phyloP scores from a whole-genome alignment of 768 basidiomycete species.

The Leccinum olivaceopallidum region DNA sequence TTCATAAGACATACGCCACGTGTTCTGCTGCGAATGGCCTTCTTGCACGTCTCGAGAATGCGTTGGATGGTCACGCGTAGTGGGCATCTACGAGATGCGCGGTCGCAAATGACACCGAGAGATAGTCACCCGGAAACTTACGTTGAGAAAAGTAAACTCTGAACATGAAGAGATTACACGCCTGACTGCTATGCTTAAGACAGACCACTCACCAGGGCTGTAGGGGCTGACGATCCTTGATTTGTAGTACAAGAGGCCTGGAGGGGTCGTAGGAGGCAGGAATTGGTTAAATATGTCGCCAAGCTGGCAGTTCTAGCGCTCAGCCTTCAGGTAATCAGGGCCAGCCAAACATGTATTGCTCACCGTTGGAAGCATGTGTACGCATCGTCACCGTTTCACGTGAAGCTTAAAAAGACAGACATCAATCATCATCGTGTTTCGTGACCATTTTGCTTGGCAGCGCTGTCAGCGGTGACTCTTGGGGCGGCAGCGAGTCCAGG shows the following conservation, averaged over 20 bases:
- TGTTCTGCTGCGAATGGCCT: slow-evolving; percentile 5
- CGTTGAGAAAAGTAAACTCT: not conserved
- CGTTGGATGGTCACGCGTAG: slow-evolving; percentile 3
- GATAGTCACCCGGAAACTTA: slow-evolving; percentile 2
- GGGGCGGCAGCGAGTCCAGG: not conserved
- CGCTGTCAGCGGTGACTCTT: not conserved
- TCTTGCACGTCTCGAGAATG: slow-evolving; percentile 1
- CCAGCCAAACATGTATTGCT: slow-evolving; percentile 11
- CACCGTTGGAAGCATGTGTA: not conserved
- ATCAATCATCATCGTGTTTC: not conserved
- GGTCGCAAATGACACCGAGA: slow-evolving; percentile 2
- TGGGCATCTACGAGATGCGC: not conserved
- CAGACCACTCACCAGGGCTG: slow-evolving; percentile 10
- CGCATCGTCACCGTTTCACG: not conserved
- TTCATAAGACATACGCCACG: slow-evolving; percentile 18
- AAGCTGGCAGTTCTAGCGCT: not conserved
- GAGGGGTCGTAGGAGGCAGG: not conserved
- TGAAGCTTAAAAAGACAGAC: not conserved
- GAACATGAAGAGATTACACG: not conserved
- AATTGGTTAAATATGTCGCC: not conserved
- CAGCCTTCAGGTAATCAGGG: not conserved
- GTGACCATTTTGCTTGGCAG: not conserved
- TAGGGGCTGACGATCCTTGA: not conserved
- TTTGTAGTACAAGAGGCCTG: slow-evolving; percentile 1
- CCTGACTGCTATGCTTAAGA: not conserved